Evolutionary conservation across 495 filamentous ascomycete genomes (phyloP).

Genomic region (Penicillium longicatenatum): DNA sequence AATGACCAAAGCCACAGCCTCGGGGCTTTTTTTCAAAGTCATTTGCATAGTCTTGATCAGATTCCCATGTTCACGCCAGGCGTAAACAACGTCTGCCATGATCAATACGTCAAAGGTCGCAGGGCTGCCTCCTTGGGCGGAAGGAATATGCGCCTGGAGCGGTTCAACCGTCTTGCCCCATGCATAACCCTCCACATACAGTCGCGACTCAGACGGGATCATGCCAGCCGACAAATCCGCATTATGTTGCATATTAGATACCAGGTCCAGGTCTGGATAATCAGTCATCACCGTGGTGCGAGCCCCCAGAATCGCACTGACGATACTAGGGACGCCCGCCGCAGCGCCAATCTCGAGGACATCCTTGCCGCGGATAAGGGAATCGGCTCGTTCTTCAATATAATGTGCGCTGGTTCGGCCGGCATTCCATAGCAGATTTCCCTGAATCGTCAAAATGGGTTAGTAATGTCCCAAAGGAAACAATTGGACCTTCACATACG

Average conservation of each 20-base stretch:
- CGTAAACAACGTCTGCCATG: slow-evolving; percentile 86
- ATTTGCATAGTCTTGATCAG: slow-evolving; percentile 68
- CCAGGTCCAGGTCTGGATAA: slow-evolving; percentile 79
- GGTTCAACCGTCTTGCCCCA: slow-evolving; percentile 67
- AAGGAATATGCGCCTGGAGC: slow-evolving; percentile 53
- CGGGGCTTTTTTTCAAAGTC: slow-evolving; percentile 56
- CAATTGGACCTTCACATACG: slow-evolving; percentile 44
- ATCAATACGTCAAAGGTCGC: slow-evolving; percentile 75
- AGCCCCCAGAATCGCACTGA: slow-evolving; percentile 72
- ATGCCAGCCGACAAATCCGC: slow-evolving; percentile 49
- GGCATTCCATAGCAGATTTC: slow-evolving; percentile 91
- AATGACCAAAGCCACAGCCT: slow-evolving; percentile 75
- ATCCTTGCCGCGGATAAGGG: slow-evolving; percentile 59
- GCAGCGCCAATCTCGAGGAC: slow-evolving; percentile 91
- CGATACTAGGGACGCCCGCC: slow-evolving; percentile 80
- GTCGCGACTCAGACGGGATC: slow-evolving; percentile 32
- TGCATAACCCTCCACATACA: slow-evolving; percentile 67
- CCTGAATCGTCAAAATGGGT: slow-evolving; percentile 43
- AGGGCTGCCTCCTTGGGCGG: slow-evolving; percentile 11
- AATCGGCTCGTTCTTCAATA: slow-evolving; percentile 63
- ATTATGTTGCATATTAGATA: slow-evolving; percentile 75
- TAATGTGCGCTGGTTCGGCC: slow-evolving; percentile 72
- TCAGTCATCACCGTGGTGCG: slow-evolving; percentile 77
- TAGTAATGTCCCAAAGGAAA: background rate
- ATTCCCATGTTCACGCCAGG: slow-evolving; percentile 78